Base-by-base conservation (phyloP, 257 asterid species). In the Nicotiana knightiana region DNA sequence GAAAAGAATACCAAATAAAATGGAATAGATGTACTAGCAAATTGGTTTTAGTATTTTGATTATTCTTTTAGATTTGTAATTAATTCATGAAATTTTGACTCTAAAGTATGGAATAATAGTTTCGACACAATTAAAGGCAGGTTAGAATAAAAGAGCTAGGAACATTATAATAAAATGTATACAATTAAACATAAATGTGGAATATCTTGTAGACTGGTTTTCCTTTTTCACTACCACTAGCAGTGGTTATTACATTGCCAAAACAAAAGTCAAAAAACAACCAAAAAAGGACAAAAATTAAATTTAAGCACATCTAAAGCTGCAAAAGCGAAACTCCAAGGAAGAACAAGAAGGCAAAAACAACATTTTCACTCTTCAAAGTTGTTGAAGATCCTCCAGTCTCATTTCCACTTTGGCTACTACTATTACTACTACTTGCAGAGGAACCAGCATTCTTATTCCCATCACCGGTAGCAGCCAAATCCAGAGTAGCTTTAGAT, bases 401-500 rank as follows among this genome's bases (percentile, higher is more conserved):
- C 3, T 9, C 67, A 9, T 26, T 46, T 30, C 15, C 53, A 30
- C 26, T 76, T 70, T n/a, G n/a, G 0, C 68, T 81, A 21, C 43
- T 26, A 8, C 9, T 75, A 64, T 32, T 3, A 4, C 26, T 30
- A n/a, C 55, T 43, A 26, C 81, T 12, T 18, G 67, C 13, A 4
- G 83, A 79, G 12, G 37, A n/a, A 5, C 85, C 10, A 5, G 80
- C 82, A 39, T 73, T 3, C 39, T 70, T 3, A 17, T 0, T 18
- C 5, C 13, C 12, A 1, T 65, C 30, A 12, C 17, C 71, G 26
- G 32, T 4, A 18, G 62, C 3, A 12, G 77, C 9, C 88, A 94
- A 85, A 71, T 88, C 88, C 33, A 94, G 63, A 5, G 76, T 67
- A 7, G 88, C 88, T 73, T 80, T 91, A 3, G 98, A 26, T 18